phyloP scores from a whole-genome alignment of 305 asterid genomes.

The Petunia hybrid region DNA sequence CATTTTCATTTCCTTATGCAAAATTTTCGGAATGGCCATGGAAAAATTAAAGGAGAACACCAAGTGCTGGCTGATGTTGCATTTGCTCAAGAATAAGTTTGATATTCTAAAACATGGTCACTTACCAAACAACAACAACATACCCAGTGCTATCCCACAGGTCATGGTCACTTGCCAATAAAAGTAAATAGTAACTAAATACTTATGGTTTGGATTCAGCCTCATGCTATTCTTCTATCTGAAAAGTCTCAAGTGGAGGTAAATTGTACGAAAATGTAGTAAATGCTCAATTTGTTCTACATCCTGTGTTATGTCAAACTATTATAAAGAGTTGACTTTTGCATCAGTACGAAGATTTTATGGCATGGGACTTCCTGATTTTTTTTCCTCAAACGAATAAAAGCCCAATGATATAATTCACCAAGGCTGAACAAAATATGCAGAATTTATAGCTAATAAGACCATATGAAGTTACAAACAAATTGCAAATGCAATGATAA shows the following conservation, averaged over 20 bases:
- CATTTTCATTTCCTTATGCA: slow-evolving; percentile 11
- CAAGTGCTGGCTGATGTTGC: neutral
- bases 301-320: neutral
- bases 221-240: neutral
- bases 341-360: neutral
- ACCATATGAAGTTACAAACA: neutral
- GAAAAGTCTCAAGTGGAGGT: too few species aligned
- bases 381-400: neutral
- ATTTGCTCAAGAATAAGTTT: neutral
- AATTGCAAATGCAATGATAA: neutral
- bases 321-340: neutral
- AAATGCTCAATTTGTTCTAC: neutral
- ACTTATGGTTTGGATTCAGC: neutral
- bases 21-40: neutral
- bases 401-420: neutral
- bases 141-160: too few species aligned
- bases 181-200: neutral
- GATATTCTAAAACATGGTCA: neutral
- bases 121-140: neutral
- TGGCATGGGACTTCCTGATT: neutral
- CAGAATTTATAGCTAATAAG: slow-evolving; percentile 13
- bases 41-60: neutral
- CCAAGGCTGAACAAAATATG: neutral
- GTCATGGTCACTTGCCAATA: neutral
- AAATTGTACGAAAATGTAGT: neutral